Percentiles rank a stretch among this genome's conserved stretches.
Evolutionary conservation across 1,139 yeast species (phyloP).

Genomic region (Geotrichum fermentans): DNA sequence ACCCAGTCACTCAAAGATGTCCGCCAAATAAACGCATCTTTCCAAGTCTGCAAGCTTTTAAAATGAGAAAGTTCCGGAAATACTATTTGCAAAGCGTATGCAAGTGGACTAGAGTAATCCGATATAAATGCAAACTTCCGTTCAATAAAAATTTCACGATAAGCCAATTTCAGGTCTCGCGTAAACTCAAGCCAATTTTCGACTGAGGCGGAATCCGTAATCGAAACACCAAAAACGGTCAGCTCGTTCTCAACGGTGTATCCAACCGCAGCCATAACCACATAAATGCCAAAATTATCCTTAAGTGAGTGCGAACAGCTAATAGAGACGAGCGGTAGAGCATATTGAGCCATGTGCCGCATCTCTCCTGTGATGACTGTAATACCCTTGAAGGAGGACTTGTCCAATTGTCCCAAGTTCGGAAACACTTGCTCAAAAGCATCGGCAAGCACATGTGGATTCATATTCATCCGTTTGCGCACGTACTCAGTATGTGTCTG

Average conservation of each 20-base stretch:
- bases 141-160: not conserved
- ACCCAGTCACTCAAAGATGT: no score
- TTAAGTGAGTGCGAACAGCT: not conserved
- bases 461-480: no score
- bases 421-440: no score
- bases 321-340: not conserved
- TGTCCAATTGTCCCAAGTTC: no score
- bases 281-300: not conserved
- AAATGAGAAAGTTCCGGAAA: no score
- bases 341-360: not conserved
- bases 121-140: not conserved
- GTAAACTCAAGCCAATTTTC: not conserved
- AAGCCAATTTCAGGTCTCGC: not conserved
- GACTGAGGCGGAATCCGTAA: not conserved
- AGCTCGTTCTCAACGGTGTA: not conserved
- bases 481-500: no score
- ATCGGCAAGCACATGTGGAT: no score
- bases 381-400: no score
- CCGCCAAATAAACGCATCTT: no score
- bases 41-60: no score
- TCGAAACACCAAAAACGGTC: not conserved
- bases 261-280: not conserved
- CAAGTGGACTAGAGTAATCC: no score
- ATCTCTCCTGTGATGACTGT: not conserved
- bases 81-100: no score